These are phyloP conservation scores for Linaria vulgaris DNA, from an alignment of 257 asterid species.

Conservation along the genomic window DNA sequence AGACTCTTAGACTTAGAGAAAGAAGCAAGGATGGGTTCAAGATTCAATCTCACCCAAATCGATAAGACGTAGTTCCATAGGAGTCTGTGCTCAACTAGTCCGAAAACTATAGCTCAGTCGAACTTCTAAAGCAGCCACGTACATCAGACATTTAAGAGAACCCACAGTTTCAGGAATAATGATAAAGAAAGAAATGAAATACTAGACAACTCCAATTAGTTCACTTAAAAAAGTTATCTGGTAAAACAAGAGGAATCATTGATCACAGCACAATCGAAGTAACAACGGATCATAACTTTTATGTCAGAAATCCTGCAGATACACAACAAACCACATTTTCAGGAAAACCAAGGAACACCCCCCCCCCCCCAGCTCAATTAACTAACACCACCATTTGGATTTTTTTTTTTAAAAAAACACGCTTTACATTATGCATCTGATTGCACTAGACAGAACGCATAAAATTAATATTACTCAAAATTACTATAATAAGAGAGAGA, in stretches of 20 bases:
- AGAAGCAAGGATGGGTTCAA: no score
- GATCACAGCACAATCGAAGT: background rate
- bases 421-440: background rate
- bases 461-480: slow-evolving; percentile 3
- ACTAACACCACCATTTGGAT: no score
- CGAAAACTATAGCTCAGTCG: no score
- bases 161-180: background rate
- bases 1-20: no score
- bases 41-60: no score
- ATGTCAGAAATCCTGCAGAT: background rate
- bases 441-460: slow-evolving; percentile 6
- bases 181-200: background rate
- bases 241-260: background rate
- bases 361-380: background rate
- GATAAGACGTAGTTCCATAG: no score
- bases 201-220: background rate
- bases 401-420: no score
- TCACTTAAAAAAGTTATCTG: background rate
- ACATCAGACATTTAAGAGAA: no score
- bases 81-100: no score
- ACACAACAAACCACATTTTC: background rate
- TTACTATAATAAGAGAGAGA: background rate
- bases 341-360: no score
- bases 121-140: no score
- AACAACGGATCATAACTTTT: background rate